Percentiles rank a stretch among this genome's conserved stretches.
Evolutionary conservation across 768 basidiomycete species (phyloP).

Genomic region (Mycena galericulata): DNA sequence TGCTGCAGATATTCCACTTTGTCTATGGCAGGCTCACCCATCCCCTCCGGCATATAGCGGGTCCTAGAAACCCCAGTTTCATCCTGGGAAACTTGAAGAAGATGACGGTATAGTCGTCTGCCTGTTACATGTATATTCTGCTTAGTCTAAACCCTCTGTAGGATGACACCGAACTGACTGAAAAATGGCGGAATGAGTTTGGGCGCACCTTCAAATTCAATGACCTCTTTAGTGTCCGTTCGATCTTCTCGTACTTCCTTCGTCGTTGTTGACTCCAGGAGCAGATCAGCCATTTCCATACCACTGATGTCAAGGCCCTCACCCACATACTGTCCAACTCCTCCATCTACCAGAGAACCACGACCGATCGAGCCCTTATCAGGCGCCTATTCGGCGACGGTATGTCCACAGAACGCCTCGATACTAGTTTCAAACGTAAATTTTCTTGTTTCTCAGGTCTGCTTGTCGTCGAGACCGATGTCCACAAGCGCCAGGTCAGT

Average conservation of each 20-base stretch:
- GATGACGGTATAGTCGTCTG: background rate
- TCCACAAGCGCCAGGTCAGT: constrained; percentile 18
- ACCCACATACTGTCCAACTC: constrained; percentile 49
- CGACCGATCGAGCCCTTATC: background rate
- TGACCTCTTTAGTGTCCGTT: constrained; percentile 17
- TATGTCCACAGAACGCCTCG: too few relatives aligned
- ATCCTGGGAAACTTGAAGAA: background rate
- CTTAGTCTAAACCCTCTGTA: background rate
- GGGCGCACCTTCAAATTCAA: constrained; percentile 20
- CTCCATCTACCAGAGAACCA: background rate
- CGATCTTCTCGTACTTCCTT: background rate
- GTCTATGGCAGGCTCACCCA: background rate
- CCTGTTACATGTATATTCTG: background rate
- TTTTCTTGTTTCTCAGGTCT: background rate
- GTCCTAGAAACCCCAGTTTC: background rate
- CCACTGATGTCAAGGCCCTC: constrained; percentile 60
- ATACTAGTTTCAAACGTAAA: background rate
- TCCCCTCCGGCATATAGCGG: background rate
- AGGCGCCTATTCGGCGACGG: background rate
- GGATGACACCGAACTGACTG: constrained; percentile 4
- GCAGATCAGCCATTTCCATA: constrained; percentile 52
- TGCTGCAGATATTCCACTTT: too few relatives aligned
- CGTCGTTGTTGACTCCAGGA: background rate
- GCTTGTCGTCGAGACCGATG: background rate
- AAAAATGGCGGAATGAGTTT: constrained; percentile 17